Percentiles rank a stretch among this genome's conserved stretches.
Evolutionary conservation across 805 yeast genomes (phyloP).

Genomic region (Scheffersomyces stipitis): DNA sequence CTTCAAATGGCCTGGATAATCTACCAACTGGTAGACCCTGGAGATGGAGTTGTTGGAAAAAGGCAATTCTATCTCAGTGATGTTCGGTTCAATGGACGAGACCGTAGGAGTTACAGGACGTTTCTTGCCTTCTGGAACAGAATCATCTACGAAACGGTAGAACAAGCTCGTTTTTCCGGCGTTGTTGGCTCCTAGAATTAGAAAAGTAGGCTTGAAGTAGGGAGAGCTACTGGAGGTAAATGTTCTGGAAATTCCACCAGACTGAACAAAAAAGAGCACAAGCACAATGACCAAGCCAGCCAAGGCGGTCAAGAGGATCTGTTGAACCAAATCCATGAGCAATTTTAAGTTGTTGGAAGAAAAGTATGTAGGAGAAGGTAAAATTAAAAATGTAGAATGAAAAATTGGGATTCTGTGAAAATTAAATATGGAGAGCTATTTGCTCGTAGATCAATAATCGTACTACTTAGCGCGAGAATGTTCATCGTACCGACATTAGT

Average conservation of each 20-base stretch:
- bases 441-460: no score
- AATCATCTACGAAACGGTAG: slow-evolving; percentile 22
- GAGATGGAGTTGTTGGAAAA: slow-evolving; percentile 33
- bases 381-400: no score
- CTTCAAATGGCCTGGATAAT: slow-evolving; percentile 87
- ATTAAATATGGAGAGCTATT: no score
- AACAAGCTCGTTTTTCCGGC: slow-evolving; percentile 68
- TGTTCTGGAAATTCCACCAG: slow-evolving; percentile 5
- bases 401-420: no score
- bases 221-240: slow-evolving; percentile 4
- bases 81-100: slow-evolving; percentile 39
- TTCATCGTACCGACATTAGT: no score
- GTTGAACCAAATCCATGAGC: slow-evolving; percentile 34
- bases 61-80: slow-evolving; percentile 30
- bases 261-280: slow-evolving; percentile 23
- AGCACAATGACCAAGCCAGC: slow-evolving; percentile 27
- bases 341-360: no score
- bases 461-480: no score
- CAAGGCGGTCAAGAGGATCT: slow-evolving; percentile 21
- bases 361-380: no score
- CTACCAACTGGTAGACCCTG: slow-evolving; percentile 54
- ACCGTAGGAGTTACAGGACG: slow-evolving; percentile 25
- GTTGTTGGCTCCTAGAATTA: slow-evolving; percentile 63
- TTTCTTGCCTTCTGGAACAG: slow-evolving; percentile 8
- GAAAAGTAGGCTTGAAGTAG: slow-evolving; percentile 51